Conservation (phyloP, 768 basidiomycete species). For the Ephemerocybe angulata region DNA sequence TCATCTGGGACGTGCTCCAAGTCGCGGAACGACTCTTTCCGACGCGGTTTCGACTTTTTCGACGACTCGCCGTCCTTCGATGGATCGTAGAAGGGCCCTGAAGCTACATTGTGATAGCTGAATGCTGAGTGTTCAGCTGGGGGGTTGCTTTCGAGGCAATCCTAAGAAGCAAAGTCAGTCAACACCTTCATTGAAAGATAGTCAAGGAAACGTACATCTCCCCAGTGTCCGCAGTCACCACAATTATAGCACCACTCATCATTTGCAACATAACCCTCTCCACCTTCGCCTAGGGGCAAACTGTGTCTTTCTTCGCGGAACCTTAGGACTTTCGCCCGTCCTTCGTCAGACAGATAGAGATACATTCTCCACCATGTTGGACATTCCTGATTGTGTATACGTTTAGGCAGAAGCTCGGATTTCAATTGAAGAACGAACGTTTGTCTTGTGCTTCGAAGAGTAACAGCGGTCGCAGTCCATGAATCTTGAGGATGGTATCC, state of each 20-base stretch:
- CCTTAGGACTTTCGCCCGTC: slow-evolving; percentile 41
- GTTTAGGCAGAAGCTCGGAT: neutral
- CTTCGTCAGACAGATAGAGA: slow-evolving; percentile 59
- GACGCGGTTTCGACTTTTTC: slow-evolving; percentile 24
- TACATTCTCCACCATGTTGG: slow-evolving; percentile 81
- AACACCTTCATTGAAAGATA: neutral
- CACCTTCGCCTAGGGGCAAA: slow-evolving; percentile 59
- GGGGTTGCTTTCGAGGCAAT: slow-evolving; percentile 50
- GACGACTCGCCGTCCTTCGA: slow-evolving; percentile 26
- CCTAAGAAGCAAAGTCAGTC: slow-evolving; percentile 34
- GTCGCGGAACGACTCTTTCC: slow-evolving; percentile 33
- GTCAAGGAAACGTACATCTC: slow-evolving; percentile 57
- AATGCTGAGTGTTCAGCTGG: slow-evolving; percentile 65
- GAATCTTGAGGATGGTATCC: slow-evolving; percentile 23
- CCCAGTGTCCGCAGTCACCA: slow-evolving; percentile 67
- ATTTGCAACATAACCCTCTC: slow-evolving; percentile 71
- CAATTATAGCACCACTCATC: slow-evolving; percentile 86
- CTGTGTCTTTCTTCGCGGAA: slow-evolving; percentile 47
- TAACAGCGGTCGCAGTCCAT: slow-evolving; percentile 69
- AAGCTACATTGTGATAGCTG: slow-evolving; percentile 53
- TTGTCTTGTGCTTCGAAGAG: slow-evolving; percentile 57
- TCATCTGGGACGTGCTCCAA: slow-evolving; percentile 50
- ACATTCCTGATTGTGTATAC: slow-evolving; percentile 55
- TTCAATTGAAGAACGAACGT: slow-evolving; percentile 38
- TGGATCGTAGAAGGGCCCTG: slow-evolving; percentile 64